These are phyloP conservation scores for Diphasiastrum complanatum DNA, from an alignment of 83 land plant genomes.

Conservation along the genomic window DNA sequence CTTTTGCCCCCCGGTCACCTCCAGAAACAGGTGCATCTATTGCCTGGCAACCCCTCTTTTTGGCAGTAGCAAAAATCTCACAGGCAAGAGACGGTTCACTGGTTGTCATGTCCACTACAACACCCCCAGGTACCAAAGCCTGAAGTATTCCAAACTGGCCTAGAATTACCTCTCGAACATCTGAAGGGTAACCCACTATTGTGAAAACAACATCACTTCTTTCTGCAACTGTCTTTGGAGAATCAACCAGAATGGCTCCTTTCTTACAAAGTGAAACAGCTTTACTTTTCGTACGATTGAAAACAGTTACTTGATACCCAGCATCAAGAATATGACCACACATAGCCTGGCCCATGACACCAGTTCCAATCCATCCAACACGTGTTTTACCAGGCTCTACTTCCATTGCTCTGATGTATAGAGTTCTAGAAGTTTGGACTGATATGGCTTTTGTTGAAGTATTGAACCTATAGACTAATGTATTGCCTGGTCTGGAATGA, in stretches of 20 bases:
- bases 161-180: constrained; percentile 54
- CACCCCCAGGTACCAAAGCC: constrained; percentile 46
- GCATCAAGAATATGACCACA: constrained; percentile 75
- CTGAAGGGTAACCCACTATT: constrained; percentile 78
- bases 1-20: constrained; percentile 66
- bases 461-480: too few relatives aligned
- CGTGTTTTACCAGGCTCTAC: constrained; percentile 21
- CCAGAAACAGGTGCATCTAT: constrained; percentile 83
- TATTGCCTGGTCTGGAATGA: too few relatives aligned
- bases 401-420: too few relatives aligned
- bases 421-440: too few relatives aligned
- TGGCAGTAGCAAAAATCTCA: constrained; percentile 47
- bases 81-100: constrained; percentile 59
- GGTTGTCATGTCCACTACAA: constrained; percentile 76
- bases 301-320: constrained; percentile 64
- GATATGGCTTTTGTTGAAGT: too few relatives aligned
- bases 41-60: constrained; percentile 30
- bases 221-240: constrained; percentile 53
- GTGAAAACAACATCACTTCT: constrained; percentile 68
- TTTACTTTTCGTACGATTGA: constrained; percentile 71
- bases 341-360: constrained; percentile 94
- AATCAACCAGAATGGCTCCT: constrained; percentile 54
- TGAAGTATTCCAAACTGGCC: constrained; percentile 38
- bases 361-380: constrained; percentile 93
- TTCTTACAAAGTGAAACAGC: constrained; percentile 50